Percentiles rank a stretch among this genome's conserved stretches.
Evolutionary conservation across 495 filamentous ascomycete species (phyloP).

Genomic region (Neurospora africana): DNA sequence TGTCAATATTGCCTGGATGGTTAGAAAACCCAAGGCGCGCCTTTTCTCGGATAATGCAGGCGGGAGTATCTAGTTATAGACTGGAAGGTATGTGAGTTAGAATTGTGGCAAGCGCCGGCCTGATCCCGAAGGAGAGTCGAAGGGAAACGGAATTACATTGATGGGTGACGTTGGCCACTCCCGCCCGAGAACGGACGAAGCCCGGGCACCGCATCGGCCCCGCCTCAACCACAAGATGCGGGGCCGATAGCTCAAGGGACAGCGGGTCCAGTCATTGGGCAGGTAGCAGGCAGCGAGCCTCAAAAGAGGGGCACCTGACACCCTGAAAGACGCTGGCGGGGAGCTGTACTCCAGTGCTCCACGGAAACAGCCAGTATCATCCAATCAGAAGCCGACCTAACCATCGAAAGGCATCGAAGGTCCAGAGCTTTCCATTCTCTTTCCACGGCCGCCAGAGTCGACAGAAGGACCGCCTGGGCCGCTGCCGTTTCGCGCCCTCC

Average conservation of each 20-base stretch:
- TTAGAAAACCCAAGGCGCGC: neutral
- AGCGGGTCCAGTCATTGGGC: conserved; percentile 8
- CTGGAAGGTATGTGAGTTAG: neutral
- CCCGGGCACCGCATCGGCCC: neutral
- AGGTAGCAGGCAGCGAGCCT: neutral
- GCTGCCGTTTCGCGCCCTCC: neutral
- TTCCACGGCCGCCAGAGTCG: neutral
- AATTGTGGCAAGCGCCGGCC: too few relatives aligned
- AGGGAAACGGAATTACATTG: too few relatives aligned
- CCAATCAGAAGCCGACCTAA: conserved; percentile 16
- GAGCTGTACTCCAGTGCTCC: conserved; percentile 5
- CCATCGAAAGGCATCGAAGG: conserved; percentile 27
- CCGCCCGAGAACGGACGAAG: neutral
- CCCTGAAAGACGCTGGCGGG: conserved; percentile 11
- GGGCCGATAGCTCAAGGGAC: neutral
- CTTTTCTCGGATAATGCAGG: neutral
- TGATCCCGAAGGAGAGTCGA: too few relatives aligned
- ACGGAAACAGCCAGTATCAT: neutral
- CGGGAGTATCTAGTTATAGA: neutral
- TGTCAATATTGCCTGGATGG: neutral
- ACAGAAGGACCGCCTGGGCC: neutral
- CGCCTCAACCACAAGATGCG: neutral
- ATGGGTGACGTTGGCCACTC: too few relatives aligned
- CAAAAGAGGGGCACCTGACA: neutral
- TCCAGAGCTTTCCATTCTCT: conserved; percentile 24